Base-by-base conservation (phyloP, 2,329 filamentous ascomycete genomes). In the Erysiphe pulchra region DNA sequence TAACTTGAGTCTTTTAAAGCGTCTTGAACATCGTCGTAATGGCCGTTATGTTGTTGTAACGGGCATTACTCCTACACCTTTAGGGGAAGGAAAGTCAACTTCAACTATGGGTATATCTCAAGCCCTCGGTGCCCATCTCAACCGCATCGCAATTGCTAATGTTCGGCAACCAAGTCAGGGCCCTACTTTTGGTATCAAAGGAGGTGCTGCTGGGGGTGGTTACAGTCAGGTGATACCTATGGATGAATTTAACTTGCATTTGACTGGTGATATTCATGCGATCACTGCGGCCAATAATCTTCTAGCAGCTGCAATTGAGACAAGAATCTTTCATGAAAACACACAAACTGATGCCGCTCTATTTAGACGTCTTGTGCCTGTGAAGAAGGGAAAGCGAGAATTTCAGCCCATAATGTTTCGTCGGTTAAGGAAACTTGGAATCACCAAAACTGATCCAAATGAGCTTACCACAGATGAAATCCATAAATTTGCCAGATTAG, bases 201-300 rank as follows among this genome's bases (percentile, higher is more conserved):
- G 90, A 50, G 90, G 90, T 56, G 90, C 90, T 48, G 90, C 90
- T 47, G 90, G 90, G 56, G 90, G 90, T 61, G 90, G 90, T 36
- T 98, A 95, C 73, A 93, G 84, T 61, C 90, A 98, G 62, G 90
- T 98, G 58, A 95, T 98, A 56, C 90, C 90, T 48, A 98, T 98
- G 90, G 90, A 98, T 56, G 90, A 98, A 62, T 98, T 98, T 69
- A 98, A 98, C 64, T 68, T 98, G 58, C 90, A 98, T 62, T 66
- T 98, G 56, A 98, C 90, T 46, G 90, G 90, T 56, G 90, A 98
- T 60, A 95, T 98, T 47, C 90, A 98, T 61, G 90, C 90, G 52
- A 90, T 98, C 57, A 85, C 85, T 45, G 87, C 87, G 28, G 90
- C 90, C 34, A 98, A 95, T 71, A 98, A 98, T 64, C 69, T 98